Conservation (phyloP, 169 alveolate genomes). For the Cryptosporidium sp. region DNA sequence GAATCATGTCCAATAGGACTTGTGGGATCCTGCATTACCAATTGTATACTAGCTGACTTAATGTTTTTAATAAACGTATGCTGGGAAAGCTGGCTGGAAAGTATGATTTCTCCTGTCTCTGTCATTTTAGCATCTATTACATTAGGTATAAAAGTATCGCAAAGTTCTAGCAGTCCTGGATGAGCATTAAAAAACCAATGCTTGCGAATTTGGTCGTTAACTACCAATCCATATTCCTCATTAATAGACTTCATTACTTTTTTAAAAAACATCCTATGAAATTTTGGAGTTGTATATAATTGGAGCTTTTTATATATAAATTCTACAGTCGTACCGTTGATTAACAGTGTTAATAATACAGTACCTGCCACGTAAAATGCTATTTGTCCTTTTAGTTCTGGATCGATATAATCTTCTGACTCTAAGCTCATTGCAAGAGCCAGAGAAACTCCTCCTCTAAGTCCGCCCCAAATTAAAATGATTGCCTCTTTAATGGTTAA, state of each 20-base stretch:
- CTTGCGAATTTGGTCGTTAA: slow-evolving; percentile 16
- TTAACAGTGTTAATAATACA: slow-evolving; percentile 76
- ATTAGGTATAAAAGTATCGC: slow-evolving; percentile 61
- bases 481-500: slow-evolving; percentile 65
- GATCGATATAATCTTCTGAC: slow-evolving; percentile 63
- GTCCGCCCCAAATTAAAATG: slow-evolving; percentile 79
- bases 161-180: slow-evolving; percentile 65
- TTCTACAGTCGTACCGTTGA: slow-evolving; percentile 78
- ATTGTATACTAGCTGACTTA: slow-evolving; percentile 9
- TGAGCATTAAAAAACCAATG: slow-evolving; percentile 73
- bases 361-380: slow-evolving; percentile 80
- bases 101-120: slow-evolving; percentile 66
- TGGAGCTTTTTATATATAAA: slow-evolving; percentile 70
- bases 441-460: slow-evolving; percentile 80
- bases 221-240: slow-evolving; percentile 41
- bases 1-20: background rate
- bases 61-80: slow-evolving; percentile 24
- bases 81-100: slow-evolving; percentile 3
- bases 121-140: slow-evolving; percentile 45
- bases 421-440: slow-evolving; percentile 78
- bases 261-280: slow-evolving; percentile 54
- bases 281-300: slow-evolving; percentile 58
- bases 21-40: slow-evolving; percentile 58
- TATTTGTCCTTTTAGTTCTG: slow-evolving; percentile 72
- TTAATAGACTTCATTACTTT: slow-evolving; percentile 68